These are phyloP conservation scores for Trichocladium antarcticum DNA, from an alignment of 495 filamentous ascomycete genomes.

Conservation along the genomic window DNA sequence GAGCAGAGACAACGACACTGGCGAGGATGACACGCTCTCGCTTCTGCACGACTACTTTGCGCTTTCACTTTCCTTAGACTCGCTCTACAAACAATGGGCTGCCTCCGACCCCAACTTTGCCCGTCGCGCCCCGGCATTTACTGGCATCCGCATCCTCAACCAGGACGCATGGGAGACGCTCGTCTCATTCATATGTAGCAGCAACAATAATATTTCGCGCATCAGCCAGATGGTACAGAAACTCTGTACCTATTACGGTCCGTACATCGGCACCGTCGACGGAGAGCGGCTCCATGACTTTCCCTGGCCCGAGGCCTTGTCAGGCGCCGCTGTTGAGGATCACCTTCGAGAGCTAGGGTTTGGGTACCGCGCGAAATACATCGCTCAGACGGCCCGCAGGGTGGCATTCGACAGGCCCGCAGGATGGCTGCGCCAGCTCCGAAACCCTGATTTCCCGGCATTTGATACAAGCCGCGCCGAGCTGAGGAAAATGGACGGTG, in stretches of 20 bases:
- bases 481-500: background rate
- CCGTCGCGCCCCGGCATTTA: constrained; percentile 74
- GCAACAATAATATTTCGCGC: constrained; percentile 93
- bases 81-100: constrained; percentile 82
- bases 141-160: constrained; percentile 84
- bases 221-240: constrained; percentile 97
- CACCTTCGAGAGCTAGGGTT: constrained; percentile 78
- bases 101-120: constrained; percentile 78
- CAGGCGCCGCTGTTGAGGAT: constrained; percentile 56
- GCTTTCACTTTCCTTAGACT: constrained; percentile 56
- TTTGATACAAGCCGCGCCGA: constrained; percentile 23
- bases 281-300: constrained; percentile 76
- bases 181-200: constrained; percentile 92
- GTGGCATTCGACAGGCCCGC: constrained; percentile 51
- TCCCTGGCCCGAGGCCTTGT: constrained; percentile 60
- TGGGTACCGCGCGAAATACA: constrained; percentile 88
- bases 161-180: constrained; percentile 96
- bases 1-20: constrained; percentile 12
- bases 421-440: constrained; percentile 65
- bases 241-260: constrained; percentile 75
- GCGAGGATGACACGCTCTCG: constrained; percentile 51
- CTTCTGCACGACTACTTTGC: constrained; percentile 75
- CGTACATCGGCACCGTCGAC: constrained; percentile 58
- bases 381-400: constrained; percentile 71
- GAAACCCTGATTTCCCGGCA: constrained; percentile 63